Base-by-base conservation (phyloP, 768 basidiomycete genomes). In the Tricholoma bakamatsutake region DNA sequence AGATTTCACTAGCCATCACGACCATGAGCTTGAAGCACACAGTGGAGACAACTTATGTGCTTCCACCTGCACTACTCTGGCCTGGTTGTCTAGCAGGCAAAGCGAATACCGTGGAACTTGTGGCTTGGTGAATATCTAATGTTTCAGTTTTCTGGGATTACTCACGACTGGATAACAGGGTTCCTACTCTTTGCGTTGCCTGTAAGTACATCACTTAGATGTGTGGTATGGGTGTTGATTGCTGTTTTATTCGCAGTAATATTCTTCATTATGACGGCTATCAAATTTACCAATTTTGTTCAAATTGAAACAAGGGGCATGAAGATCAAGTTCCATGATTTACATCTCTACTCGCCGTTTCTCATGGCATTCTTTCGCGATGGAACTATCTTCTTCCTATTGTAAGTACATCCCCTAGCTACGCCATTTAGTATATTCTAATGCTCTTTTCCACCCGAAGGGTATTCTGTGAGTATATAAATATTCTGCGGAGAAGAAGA, bases 371-470 rank as follows among this genome's bases (percentile, higher is more conserved):
- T 50, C 33, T 34, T 50, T 12, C 37, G 33, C 5, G 33, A 50
- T 50, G 50, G 50, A 11, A 50, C 50, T 35, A n/a, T 50, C 33
- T 50, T 50, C n/a, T 50, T 50, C 33, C 28, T 50, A 2, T 28
- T 50, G 50, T 50, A 15, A 39, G 50, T 34, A 27, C 18, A 35
- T 34, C 10, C 9, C 5, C 6, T 3, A 18, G 5, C 11, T 21
- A 5, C 27, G 1, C 9, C 13, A 7, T 6, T 11, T 21, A 5
- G 4, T 17, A 35, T 35, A 27, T 4, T 1, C 17, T 50, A 9
- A 50, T n/a, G 5, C 9, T 46, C 15, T 13, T 39, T 18, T 35
- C 5, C 21, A 35, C 33, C 21, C 7, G 31, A 21, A 35, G 50
- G 18, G 35, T 50, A 18, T 50, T 50, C n/a, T 50, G 50, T 50